Base-by-base conservation (phyloP, 805 yeast genomes). In the Nakazawaea ambrosiae region DNA sequence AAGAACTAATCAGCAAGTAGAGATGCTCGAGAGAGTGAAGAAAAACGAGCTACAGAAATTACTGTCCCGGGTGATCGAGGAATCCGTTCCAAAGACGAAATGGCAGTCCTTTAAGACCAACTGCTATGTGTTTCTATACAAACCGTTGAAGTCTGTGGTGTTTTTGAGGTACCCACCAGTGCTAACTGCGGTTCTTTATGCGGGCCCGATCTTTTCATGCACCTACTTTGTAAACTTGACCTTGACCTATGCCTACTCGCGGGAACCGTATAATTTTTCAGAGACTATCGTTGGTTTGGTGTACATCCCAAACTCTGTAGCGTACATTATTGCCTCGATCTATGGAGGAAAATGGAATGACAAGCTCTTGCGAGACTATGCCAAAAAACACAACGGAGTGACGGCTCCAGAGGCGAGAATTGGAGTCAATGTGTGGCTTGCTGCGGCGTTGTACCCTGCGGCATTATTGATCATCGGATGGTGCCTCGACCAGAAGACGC, bases 261-360 rank as follows among this genome's bases (percentile, higher is more conserved):
- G 68, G 16, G 56, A 61, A 0, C 96, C 96, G 3, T 86, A 86
- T 56, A 73, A 76, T 49, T 87, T 81, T 65, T 60, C 65, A 24
- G 58, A 83, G 0, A 57, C 84, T 34, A 66, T 78, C 39, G 70
- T 81, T 34, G 96, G 96, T 24, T 64, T 86, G 20, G 67, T 83
- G 39, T 86, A 84, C 60, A 76, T 86, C 24, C 95, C 96, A 26
- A 86, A 86, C 55, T 84, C 95, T 0, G 72, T 84, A 19, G 74
- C 89, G 0, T 86, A 85, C 51, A 58, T 86, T 26, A 47, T 80
- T 33, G 90, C 94, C 0, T 79, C 90, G 1, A 59, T 87, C n/a
- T 65, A 73, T 43, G 94, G 94, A 26, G 96, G 96, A 3, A 68
- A 67, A 44, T 86, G 90, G 82, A 78, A 77, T 37, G 96, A 86